Evolutionary conservation across 768 basidiomycete species (phyloP).

Genomic region (Clitopilus passeckerianus): DNA sequence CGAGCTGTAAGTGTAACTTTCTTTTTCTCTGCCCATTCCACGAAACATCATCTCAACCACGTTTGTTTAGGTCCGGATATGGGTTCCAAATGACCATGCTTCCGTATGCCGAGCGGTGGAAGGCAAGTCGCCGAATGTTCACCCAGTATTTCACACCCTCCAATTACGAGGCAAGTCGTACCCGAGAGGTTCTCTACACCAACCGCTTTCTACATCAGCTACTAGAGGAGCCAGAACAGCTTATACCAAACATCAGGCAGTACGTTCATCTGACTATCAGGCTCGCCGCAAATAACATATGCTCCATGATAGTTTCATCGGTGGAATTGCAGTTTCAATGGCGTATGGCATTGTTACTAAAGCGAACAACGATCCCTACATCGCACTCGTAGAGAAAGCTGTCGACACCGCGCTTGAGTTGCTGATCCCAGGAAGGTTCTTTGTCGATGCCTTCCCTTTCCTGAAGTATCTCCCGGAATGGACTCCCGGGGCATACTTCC

Average conservation of each 20-base stretch:
- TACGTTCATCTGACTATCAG: neutral
- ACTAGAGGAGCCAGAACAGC: conserved; percentile 13
- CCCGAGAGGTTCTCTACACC: conserved; percentile 40
- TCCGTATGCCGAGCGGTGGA: conserved; percentile 27
- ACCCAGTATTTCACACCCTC: conserved; percentile 39
- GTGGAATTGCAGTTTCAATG: conserved; percentile 23
- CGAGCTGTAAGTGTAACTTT: neutral
- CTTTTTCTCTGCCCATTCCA: neutral
- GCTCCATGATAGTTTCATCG: conserved; percentile 8
- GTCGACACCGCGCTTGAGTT: conserved; percentile 20
- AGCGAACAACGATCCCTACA: conserved; percentile 27
- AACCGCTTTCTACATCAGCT: conserved; percentile 31
- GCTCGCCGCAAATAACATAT: neutral
- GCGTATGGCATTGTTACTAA: conserved; percentile 28
- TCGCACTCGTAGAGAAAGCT: conserved; percentile 23
- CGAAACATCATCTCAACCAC: no score
- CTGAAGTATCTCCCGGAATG: conserved; percentile 30
- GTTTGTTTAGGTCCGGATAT: conserved; percentile 12
- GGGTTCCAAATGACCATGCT: conserved; percentile 16
- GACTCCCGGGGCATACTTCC: conserved; percentile 31
- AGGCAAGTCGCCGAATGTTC: conserved; percentile 22
- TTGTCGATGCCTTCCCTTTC: conserved; percentile 24
- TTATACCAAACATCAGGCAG: neutral
- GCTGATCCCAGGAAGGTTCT: conserved; percentile 21
- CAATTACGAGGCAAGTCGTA: conserved; percentile 37